These are phyloP conservation scores for Colletotrichum sublineola DNA, from an alignment of 2,329 filamentous ascomycete genomes.

Conservation along the genomic window DNA sequence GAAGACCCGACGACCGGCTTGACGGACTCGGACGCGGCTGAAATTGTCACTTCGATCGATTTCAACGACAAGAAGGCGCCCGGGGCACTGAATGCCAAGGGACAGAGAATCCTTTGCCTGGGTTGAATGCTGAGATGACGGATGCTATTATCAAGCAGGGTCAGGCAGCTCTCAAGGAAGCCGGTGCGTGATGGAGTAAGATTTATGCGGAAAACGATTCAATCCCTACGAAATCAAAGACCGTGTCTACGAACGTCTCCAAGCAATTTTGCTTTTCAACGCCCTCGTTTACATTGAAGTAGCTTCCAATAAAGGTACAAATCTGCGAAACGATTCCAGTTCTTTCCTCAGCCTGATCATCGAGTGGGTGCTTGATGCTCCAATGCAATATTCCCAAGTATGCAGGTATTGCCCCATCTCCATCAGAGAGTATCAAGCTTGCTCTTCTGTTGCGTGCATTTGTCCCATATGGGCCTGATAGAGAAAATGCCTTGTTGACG, in stretches of 20 bases:
- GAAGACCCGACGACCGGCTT: constrained; percentile 32
- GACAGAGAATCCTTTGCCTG: constrained; percentile 32
- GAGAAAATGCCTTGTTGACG: constrained; percentile 1
- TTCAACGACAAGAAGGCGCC: constrained; percentile 36
- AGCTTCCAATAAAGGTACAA: background rate
- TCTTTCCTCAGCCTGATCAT: background rate
- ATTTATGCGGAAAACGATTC: background rate
- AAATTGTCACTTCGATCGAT: constrained; percentile 33
- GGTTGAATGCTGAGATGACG: constrained; percentile 34
- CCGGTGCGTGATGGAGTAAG: constrained; percentile 23
- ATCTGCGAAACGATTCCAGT: background rate
- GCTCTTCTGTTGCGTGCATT: background rate
- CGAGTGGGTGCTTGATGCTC: background rate
- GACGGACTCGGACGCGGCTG: constrained; percentile 37
- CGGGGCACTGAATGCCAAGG: constrained; percentile 32
- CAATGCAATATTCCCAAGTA: background rate
- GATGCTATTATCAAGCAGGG: constrained; percentile 39
- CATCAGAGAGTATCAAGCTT: too few species aligned
- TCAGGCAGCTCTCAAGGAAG: constrained; percentile 38
- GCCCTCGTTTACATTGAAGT: background rate
- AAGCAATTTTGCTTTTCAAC: background rate
- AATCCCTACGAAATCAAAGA: background rate
- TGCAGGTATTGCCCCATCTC: background rate
- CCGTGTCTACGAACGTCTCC: background rate
- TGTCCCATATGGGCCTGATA: too few species aligned